Evolutionary conservation across 2,329 filamentous ascomycete species (phyloP).

Genomic region (Zymoseptoria ardabiliae): DNA sequence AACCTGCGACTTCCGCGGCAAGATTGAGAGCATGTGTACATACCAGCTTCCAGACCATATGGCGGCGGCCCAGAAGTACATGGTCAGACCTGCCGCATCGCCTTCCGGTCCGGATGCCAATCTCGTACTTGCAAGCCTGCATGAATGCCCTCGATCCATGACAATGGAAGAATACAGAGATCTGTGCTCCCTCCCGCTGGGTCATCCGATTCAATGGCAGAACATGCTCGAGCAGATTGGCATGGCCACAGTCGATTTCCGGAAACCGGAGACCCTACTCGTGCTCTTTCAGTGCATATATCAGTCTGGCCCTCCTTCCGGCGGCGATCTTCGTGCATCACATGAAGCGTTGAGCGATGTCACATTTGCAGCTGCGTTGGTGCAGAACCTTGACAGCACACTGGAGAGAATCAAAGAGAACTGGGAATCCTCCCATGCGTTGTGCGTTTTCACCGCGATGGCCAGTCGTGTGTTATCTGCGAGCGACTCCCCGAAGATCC

Average conservation of each 20-base stretch:
- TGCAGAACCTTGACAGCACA: conserved; percentile 7
- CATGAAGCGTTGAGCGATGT: conserved; percentile 46
- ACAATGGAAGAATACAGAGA: conserved; percentile 48
- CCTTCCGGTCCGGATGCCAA: conserved; percentile 17
- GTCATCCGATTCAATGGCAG: conserved; percentile 42
- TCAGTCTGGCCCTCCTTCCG: conserved; percentile 47
- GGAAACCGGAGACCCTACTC: conserved; percentile 42
- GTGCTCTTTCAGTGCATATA: conserved; percentile 47
- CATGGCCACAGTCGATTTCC: conserved; percentile 53
- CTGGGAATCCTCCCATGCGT: conserved; percentile 20
- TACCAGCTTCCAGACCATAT: neutral
- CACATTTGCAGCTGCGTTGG: conserved; percentile 3
- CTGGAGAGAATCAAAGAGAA: conserved; percentile 18
- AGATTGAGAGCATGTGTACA: neutral
- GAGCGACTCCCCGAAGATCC: neutral
- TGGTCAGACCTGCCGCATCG: neutral
- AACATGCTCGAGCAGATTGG: conserved; percentile 45
- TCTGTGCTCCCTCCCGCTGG: conserved; percentile 43
- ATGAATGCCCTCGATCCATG: conserved; percentile 41
- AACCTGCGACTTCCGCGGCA: neutral
- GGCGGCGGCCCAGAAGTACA: neutral
- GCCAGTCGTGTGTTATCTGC: conserved; percentile 16
- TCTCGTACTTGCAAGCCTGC: conserved; percentile 40
- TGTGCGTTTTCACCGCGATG: conserved; percentile 16
- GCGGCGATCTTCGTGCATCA: conserved; percentile 32